A percentile compares a stretch with the other conserved stretches of the same genome.
Evolutionary conservation across 192 early-diverging fungal genomes (phyloP).

Genomic region (Coemansia sp.): DNA sequence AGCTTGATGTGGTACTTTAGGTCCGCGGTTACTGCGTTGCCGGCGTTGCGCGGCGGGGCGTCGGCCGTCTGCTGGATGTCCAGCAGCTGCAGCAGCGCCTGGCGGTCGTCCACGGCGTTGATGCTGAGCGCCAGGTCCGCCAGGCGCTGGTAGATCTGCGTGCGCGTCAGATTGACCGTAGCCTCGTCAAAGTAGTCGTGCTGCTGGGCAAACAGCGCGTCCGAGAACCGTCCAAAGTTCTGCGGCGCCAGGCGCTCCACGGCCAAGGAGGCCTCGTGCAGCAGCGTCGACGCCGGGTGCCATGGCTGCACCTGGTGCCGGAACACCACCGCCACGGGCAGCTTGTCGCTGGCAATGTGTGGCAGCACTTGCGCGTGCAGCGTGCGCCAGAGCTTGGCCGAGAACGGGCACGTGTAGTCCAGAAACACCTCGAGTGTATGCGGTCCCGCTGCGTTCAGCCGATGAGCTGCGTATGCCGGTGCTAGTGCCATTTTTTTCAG

Average conservation of each 20-base stretch:
- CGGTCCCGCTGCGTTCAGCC: conserved; percentile 3
- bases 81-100: conserved; percentile 53
- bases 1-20: conserved; percentile 69
- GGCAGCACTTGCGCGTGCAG: conserved; percentile 58
- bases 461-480: conserved; percentile 33
- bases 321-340: conserved; percentile 63
- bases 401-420: conserved; percentile 63
- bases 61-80: conserved; percentile 21
- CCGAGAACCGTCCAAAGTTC: conserved; percentile 57
- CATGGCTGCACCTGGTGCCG: conserved; percentile 84
- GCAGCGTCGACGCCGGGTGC: conserved; percentile 71
- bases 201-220: conserved; percentile 61
- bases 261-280: conserved; percentile 75
- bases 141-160: conserved; percentile 55
- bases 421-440: conserved; percentile 49
- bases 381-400: conserved; percentile 59
- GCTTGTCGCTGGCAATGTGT: conserved; percentile 37
- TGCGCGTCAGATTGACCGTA: conserved; percentile 57
- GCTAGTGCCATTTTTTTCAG: conserved; percentile 24
- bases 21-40: conserved; percentile 67
- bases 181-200: conserved; percentile 64
- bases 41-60: conserved; percentile 51
- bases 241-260: conserved; percentile 59
- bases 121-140: conserved; percentile 50
- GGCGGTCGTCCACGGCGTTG: conserved; percentile 52